Evolutionary conservation across 176 grass and related monocot species (phyloP), one percentile per base, ranked within the genome.

Genomic region (Dendrocalamus sinicus): DNA sequence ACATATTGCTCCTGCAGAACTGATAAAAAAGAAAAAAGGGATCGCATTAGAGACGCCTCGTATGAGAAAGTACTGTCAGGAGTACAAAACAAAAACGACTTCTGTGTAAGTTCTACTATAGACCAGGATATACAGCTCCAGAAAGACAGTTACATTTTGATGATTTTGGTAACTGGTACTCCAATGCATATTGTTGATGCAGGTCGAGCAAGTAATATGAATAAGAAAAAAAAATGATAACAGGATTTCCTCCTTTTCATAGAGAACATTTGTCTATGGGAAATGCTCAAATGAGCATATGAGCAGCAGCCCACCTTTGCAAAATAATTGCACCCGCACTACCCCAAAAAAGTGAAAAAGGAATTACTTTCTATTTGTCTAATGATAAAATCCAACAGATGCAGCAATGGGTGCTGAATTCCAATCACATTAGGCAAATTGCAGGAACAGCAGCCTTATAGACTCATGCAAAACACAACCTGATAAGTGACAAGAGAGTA

Each of bases 1-100:
- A 84, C 51, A 8, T 85, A 76, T 54, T 92, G 88, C 58, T 94
- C 90, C 92, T 97, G 77, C 12, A 37, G 14, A 72, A 64, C 9
- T 39, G 55, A 62, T 15, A 3, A 62, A 83, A 9, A 59, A 43
- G 22, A 35, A 43, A 48, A 16, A 58, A 51, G 4, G 46, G 35
- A 19, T 51, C 63, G 0, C 11, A 55, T 74, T 20, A 85, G 10
- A 51, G 9, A 80, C 7, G 1, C 1, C 43, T 62, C 20, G 2
- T 66, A n/a, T 20, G 3, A 17, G 14, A 63, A 70, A 46, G 7
- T 69, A 59, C 10, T 17, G 13, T 0, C 9, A 70, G 51, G 28
- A 30, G 4, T 26, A 52, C 1, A 8, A 40, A 50, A 16, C 14
- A 72, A 72, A 79, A 39, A 13, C 8, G 59, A 14, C n/a, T 54